Percentiles rank a stretch among this genome's conserved stretches.
phyloP scores from a whole-genome alignment of 495 filamentous ascomycete genomes.

The Talaromyces adpressus region DNA sequence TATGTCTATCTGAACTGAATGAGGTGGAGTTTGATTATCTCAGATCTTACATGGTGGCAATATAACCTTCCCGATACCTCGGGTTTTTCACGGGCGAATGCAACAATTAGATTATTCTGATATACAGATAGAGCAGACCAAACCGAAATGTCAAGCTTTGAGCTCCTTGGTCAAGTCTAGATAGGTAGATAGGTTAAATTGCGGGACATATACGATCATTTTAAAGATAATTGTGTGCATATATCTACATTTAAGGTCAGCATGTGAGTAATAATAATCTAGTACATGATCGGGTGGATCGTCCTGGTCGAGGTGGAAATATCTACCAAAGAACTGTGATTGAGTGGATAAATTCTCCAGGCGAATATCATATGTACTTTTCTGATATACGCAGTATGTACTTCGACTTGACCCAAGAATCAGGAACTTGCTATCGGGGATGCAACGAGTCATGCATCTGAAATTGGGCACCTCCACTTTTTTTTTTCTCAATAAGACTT shows the following conservation, averaged over 20 bases:
- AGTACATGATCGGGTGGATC: neutral
- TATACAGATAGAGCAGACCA: neutral
- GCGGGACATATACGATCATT: neutral
- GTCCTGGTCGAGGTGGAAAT: neutral
- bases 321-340: neutral
- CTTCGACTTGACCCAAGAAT: neutral
- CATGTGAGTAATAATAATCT: neutral
- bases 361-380: neutral
- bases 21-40: too few species aligned
- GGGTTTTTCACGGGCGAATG: neutral
- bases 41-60: neutral
- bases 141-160: neutral
- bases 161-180: neutral
- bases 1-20: too few species aligned
- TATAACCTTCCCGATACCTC: neutral
- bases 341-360: neutral
- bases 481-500: neutral
- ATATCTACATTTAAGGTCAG: neutral
- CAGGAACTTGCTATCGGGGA: neutral
- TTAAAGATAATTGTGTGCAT: neutral
- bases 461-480: neutral
- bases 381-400: neutral
- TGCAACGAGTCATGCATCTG: neutral
- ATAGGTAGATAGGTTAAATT: neutral
- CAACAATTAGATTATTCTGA: neutral